A percentile compares a stretch with the other conserved stretches of the same genome.
Conservation (phyloP, 768 basidiomycete genomes). For the Phanerochaete carnosa region DNA sequence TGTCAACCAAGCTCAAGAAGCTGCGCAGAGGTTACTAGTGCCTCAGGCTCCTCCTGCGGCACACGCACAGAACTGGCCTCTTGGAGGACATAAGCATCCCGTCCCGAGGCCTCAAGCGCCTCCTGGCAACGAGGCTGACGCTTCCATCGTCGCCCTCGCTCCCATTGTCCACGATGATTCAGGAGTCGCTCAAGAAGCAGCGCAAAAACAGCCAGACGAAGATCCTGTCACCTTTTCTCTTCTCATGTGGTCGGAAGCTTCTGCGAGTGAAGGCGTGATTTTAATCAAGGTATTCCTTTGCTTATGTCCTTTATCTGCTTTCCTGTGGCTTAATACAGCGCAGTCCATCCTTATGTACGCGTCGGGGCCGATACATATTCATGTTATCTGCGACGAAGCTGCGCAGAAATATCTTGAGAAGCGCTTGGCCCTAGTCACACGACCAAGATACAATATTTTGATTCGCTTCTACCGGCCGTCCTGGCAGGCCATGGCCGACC, state of each 20-base stretch:
- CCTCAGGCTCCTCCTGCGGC: not conserved
- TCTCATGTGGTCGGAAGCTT: constrained; percentile 41
- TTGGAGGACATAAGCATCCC: not conserved
- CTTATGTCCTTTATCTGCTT: no score
- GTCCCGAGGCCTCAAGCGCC: not conserved
- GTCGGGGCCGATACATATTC: constrained; percentile 18
- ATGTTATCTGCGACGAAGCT: constrained; percentile 38
- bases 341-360: constrained; percentile 24
- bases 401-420: constrained; percentile 38
- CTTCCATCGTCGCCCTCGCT: not conserved
- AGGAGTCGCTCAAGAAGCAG: not conserved
- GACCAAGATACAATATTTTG: constrained; percentile 33
- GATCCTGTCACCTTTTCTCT: constrained; percentile 40
- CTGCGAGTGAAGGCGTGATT: constrained; percentile 40
- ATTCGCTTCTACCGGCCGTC: constrained; percentile 42
- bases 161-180: not conserved
- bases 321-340: not conserved
- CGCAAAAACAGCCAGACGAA: not conserved
- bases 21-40: not conserved
- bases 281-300: constrained; percentile 36
- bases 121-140: not conserved
- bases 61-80: not conserved
- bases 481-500: constrained; percentile 38
- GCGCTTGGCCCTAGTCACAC: constrained; percentile 36
- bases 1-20: not conserved